Evolutionary conservation across 83 land plant genomes (phyloP), one percentile per base, ranked within the genome.

Genomic region (Thuja plicata): DNA sequence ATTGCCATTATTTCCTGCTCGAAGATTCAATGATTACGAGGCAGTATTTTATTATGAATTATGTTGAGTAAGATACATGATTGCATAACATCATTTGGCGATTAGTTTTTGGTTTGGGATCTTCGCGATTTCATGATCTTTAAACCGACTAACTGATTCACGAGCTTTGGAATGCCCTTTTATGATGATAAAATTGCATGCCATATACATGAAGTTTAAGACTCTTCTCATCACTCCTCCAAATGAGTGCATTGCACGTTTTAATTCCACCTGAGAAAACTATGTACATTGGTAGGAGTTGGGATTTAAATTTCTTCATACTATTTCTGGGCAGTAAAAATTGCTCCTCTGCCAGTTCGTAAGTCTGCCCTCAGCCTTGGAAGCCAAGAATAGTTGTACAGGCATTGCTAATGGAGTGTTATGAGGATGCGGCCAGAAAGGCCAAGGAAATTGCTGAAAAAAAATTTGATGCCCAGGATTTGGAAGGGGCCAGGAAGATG

Each of bases 351-450:
- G 7, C 27, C 0, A 60, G 70, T 19, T 19, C 27, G 21, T 5
- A 60, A 1, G 27, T 19, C 7, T 19, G 6, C 27, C 27, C 0
- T 60, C n/a, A 60, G 27, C 7, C 70, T 60, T 60, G 62, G 62
- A 60, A 60, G 70, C 70, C n/a, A 60, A 21, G 70, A 60, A 60
- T 5, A 19, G 19, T 60, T 60, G 16, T 24, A 60, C 70, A 60
- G 70, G 70, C 27, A 41, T 89, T 71, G 24, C 80, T 24, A 19
- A 95, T 94, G 95, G 95, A 95, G 52, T 95, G 96, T 91, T 92
- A 95, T 91, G 91, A 91, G 48, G 94, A 92, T 21, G 95, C 91
- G 90, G 96, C 94, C 55, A 40, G 91, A 46, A 90, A 89, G 57
- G 94, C 94, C 38, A 92, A 48, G 86, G 89, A 87, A 73, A 80